Evolutionary conservation across 1,284 basidiomycete genomes (phyloP), one percentile per base, ranked within the genome.

Genomic region (Blastosporella zonata): DNA sequence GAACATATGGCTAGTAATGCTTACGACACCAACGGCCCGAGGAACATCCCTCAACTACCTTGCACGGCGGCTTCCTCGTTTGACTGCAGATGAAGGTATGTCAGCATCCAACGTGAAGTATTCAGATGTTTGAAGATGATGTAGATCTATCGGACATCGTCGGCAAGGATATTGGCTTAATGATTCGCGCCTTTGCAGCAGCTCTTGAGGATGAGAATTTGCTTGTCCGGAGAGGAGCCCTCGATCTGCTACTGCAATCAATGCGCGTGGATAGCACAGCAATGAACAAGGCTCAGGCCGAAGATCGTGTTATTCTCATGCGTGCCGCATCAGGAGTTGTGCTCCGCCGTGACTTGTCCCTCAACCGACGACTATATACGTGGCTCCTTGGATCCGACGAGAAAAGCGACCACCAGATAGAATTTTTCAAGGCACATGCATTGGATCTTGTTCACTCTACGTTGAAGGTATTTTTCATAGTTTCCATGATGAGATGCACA

Each of bases 331-430:
- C 79, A 6, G 77, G 84, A 13, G 92, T 97, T 10, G 93, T 97
- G 3, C 77, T 99, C 39, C 82, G 95, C 47, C 80, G 93, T 28
- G 97, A 99, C 63, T 73, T 98, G 12, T 95, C 94, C 1, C 76
- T 99, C 41, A 98, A 94, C 66, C 81, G 97, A 46, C 80, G 97
- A 15, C 71, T 99, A 22, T 97, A 95, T 68, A 85, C 87, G 0
- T 99, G 97, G 97, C 71, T 99, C 0, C 71, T 98, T 17, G 93
- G 94, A 0, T 66, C 87, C 0, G 84, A 85, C 33, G 94, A 97
- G 51, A 77, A 81, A 49, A 78, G 79, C 36, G 83, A 90, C 20
- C 69, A 71, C 18, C 93, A 95, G 62, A 72, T 86, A 7, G 74
- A 69, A 3, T 91, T 90, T 67, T 75, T 95, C 59, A 79, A 74